Evolutionary conservation across 176 grass and related monocot species (phyloP), one percentile per base, ranked within the genome.

Genomic region (Thinopyrum elongatum): DNA sequence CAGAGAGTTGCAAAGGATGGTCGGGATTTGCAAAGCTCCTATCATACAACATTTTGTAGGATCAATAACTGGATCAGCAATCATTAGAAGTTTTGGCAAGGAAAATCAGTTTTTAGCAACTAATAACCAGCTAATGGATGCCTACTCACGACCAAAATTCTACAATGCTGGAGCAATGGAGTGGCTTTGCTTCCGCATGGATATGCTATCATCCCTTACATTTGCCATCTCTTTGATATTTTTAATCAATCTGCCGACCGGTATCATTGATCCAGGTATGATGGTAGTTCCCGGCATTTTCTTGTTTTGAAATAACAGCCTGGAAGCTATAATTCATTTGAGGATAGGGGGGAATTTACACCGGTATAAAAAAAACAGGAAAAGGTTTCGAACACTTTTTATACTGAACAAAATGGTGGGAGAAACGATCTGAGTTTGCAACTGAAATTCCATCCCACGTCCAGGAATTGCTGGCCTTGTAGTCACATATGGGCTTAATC

Each of bases 11-110:
- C 80, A 90, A 80, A 90, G 92, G 75, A 82, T 91, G 71, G 86
- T 79, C 19, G 95, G 92, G 47, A 85, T 87, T 47, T 91, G 88
- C 88, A 92, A 92, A 90, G 95, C 95, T 80, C 95, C 95, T 44
- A 90, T 94, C 61, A 92, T 97, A 71, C 95, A 94, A 33, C 90
- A 97, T 17, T 83, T 94, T 80, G 84, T 92, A 8, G 95, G 94
- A 80, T 91, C 95, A 28, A 85, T 76, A 74, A 74, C 71, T 28
- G 71, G 71, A 74, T 46, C 41, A 28, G 28, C 71, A 74, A 74
- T 74, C 71, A 74, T 74, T 14, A 74, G 71, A 47, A 74, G 71
- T 47, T 74, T 74, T 74, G 39, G 71, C 23, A 74, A 47, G 41
- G 71, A 74, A 74, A 74, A 14, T 17, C 39, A 74, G 71, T 74